Conservation (phyloP, 495 filamentous ascomycete species). For the Hypoxylon perforatum region DNA sequence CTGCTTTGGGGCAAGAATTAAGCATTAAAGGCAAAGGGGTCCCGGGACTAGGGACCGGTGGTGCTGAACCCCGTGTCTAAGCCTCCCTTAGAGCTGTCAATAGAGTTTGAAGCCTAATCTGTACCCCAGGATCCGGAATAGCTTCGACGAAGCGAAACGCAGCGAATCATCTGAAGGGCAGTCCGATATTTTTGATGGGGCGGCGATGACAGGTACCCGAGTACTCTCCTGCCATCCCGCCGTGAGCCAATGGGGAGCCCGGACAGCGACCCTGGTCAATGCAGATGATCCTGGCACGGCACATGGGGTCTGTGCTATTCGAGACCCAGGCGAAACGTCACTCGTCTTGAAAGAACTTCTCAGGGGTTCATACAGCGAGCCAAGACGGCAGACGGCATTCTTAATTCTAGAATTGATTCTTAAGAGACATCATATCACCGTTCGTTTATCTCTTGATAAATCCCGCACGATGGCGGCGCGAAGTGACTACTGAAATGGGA, state of each 20-base stretch:
- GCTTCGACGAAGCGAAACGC: conserved; percentile 1
- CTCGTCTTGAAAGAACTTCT: conserved; percentile 30
- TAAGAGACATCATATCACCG: conserved; percentile 12
- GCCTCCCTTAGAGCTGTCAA: neutral
- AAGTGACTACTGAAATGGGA: conserved; percentile 14
- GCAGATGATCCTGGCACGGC: conserved; percentile 9
- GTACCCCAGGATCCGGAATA: conserved; percentile 17
- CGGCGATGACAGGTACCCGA: conserved; percentile 24
- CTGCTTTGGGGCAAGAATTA: conserved; percentile 22
- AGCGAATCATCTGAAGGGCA: conserved; percentile 22
- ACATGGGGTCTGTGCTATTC: conserved; percentile 23
- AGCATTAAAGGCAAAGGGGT: neutral
- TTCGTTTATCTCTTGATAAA: conserved; percentile 7
- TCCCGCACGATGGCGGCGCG: neutral
- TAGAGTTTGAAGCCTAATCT: neutral
- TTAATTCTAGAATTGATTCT: neutral
- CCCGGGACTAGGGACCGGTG: conserved; percentile 8
- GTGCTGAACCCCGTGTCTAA: conserved; percentile 1
- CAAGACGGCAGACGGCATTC: conserved; percentile 16
- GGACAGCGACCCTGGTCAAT: conserved; percentile 7
- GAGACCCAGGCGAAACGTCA: conserved; percentile 41
- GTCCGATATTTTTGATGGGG: conserved; percentile 20
- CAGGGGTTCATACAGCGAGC: conserved; percentile 23
- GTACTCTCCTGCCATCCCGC: neutral
- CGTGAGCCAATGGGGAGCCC: conserved; percentile 22